These are phyloP conservation scores for Erodium maritimum DNA, from an alignment of 345 rosid genomes.

Conservation along the genomic window DNA sequence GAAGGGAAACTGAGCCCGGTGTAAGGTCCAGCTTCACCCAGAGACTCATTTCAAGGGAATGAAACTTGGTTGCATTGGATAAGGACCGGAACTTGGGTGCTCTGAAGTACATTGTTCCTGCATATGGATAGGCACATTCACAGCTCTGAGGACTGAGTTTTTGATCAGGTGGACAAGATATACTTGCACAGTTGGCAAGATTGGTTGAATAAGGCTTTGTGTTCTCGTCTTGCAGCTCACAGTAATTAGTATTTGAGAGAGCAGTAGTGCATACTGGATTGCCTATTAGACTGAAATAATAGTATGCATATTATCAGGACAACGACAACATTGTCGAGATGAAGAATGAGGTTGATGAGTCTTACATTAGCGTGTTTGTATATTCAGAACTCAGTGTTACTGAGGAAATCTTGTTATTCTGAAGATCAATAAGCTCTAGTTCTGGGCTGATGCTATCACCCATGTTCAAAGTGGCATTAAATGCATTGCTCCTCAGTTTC, in stretches of 20 bases:
- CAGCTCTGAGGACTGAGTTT: slow-evolving; percentile 90
- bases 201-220: slow-evolving; percentile 62
- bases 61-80: slow-evolving; percentile 49
- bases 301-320: not conserved
- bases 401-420: slow-evolving; percentile 61
- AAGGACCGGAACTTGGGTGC: slow-evolving; percentile 65
- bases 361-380: slow-evolving; percentile 53
- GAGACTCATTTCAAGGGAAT: slow-evolving; percentile 66
- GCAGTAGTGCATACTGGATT: slow-evolving; percentile 70
- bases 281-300: slow-evolving; percentile 53
- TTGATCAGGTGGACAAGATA: slow-evolving; percentile 48
- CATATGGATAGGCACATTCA: slow-evolving; percentile 74
- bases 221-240: slow-evolving; percentile 47
- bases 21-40: slow-evolving; percentile 60
- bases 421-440: slow-evolving; percentile 62
- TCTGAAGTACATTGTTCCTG: slow-evolving; percentile 77
- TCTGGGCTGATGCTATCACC: slow-evolving; percentile 41
- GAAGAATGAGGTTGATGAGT: slow-evolving; percentile 4
- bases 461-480: slow-evolving; percentile 49
- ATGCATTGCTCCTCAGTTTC: slow-evolving; percentile 56
- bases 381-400: slow-evolving; percentile 46
- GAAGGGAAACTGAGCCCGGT: slow-evolving; percentile 75
- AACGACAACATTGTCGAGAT: not conserved
- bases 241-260: slow-evolving; percentile 54
- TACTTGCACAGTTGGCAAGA: slow-evolving; percentile 58